Conservation (phyloP, 2,329 filamentous ascomycete species). For the Pezicula radicicola region DNA sequence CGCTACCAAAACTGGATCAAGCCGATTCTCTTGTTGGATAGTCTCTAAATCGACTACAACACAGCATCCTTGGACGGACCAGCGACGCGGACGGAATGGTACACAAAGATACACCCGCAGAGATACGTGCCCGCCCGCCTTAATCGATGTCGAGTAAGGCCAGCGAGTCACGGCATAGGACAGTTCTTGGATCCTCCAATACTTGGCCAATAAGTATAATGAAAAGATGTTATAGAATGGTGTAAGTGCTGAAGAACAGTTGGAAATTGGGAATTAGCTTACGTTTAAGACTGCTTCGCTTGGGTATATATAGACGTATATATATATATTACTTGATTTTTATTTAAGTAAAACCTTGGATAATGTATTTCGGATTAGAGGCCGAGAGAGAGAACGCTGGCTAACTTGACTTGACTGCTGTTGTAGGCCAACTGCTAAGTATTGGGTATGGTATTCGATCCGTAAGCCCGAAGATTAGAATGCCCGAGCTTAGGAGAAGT, state of each 20-base stretch:
- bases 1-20: no score
- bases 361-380: no score
- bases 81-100: slow-evolving; percentile 23
- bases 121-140: slow-evolving; percentile 31
- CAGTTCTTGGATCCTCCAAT: slow-evolving; percentile 34
- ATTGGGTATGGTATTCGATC: slow-evolving; percentile 31
- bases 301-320: no score
- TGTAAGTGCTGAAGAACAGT: slow-evolving; percentile 26
- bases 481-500: slow-evolving; percentile 9
- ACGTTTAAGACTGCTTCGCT: slow-evolving; percentile 34
- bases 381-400: no score
- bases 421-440: slow-evolving; percentile 28
- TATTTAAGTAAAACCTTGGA: no score
- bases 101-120: slow-evolving; percentile 31
- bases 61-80: no score
- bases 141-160: slow-evolving; percentile 27
- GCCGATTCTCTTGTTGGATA: no score
- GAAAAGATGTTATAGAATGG: slow-evolving; percentile 31
- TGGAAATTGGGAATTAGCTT: slow-evolving; percentile 28
- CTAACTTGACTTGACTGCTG: background rate
- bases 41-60: no score
- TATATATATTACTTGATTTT: no score
- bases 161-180: slow-evolving; percentile 32
- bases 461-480: slow-evolving; percentile 26
- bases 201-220: slow-evolving; percentile 33